Percentiles rank a stretch among this genome's conserved stretches.
Evolutionary conservation across 257 asterid species (phyloP).

Genomic region (Plectranthus barbatus): DNA sequence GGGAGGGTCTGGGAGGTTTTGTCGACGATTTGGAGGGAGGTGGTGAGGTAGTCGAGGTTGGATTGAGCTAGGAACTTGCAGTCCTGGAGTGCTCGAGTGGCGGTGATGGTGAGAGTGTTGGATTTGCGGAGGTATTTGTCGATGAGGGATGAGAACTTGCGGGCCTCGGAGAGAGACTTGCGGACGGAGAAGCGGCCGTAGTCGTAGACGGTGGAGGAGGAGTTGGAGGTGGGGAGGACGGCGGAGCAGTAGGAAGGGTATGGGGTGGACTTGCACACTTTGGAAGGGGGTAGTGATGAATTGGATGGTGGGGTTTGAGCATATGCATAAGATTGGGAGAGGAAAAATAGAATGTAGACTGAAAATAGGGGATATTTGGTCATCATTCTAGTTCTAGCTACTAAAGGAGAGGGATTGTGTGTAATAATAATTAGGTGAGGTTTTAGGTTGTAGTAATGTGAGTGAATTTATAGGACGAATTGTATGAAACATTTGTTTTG

Average conservation of each 20-base stretch:
- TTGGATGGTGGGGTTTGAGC: conserved; percentile 14
- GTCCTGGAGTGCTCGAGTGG: conserved; percentile 59
- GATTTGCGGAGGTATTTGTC: conserved; percentile 25
- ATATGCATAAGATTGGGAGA: background rate
- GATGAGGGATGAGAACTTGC: conserved; percentile 39
- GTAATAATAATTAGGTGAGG: background rate
- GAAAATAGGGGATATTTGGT: background rate
- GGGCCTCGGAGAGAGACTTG: conserved; percentile 42
- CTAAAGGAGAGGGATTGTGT: background rate
- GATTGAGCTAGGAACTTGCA: conserved; percentile 48
- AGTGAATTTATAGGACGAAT: conserved; percentile 17
- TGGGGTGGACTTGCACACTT: conserved; percentile 48
- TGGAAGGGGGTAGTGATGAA: background rate
- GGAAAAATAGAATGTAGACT: conserved; percentile 1
- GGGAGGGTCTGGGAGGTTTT: conserved; percentile 29
- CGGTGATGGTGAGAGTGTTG: conserved; percentile 29
- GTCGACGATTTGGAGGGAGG: conserved; percentile 21
- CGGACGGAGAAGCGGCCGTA: conserved; percentile 51
- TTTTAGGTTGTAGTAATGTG: background rate
- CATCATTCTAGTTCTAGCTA: no score
- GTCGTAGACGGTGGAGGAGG: conserved; percentile 46
- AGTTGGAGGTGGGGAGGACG: conserved; percentile 32
- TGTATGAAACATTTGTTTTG: background rate
- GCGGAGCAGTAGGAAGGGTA: conserved; percentile 46
- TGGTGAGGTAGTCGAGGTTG: conserved; percentile 42